phyloP scores from a whole-genome alignment of 495 filamentous ascomycete species.

The Neurospora africana region DNA sequence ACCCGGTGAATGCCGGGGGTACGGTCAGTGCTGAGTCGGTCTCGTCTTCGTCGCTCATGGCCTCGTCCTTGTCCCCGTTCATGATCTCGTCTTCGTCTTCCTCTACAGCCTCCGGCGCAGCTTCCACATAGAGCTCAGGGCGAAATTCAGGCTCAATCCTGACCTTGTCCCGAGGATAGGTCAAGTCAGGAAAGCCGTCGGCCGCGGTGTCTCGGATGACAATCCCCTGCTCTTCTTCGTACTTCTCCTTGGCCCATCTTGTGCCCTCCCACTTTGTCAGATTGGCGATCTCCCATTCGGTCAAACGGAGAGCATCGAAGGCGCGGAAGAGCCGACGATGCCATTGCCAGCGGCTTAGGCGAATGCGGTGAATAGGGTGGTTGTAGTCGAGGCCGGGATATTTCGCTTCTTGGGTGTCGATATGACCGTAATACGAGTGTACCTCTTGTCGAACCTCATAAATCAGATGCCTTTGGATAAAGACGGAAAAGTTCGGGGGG shows the following conservation, averaged over 20 bases:
- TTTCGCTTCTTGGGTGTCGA: constrained; percentile 77
- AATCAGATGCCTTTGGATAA: constrained; percentile 56
- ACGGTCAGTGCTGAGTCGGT: constrained; percentile 30
- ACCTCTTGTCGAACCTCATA: constrained; percentile 83
- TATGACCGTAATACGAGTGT: constrained; percentile 71
- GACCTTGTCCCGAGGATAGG: constrained; percentile 36
- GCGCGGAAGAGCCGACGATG: constrained; percentile 72
- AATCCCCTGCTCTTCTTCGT: constrained; percentile 66
- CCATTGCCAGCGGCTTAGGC: constrained; percentile 69
- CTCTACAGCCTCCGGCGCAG: background rate
- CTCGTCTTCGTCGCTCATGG: constrained; percentile 47
- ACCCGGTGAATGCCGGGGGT: background rate
- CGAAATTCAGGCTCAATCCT: constrained; percentile 21
- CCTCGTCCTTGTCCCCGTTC: constrained; percentile 37
- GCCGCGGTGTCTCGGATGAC: constrained; percentile 70
- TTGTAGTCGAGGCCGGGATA: constrained; percentile 89
- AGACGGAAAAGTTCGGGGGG: constrained; percentile 40
- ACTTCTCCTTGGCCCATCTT: constrained; percentile 75
- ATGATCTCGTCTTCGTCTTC: constrained; percentile 13
- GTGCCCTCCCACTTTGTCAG: constrained; percentile 94
- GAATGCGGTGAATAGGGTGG: constrained; percentile 67
- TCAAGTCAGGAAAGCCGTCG: constrained; percentile 48
- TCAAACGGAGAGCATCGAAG: constrained; percentile 71
- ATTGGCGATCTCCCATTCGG: constrained; percentile 59
- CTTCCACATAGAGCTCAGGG: background rate